These are phyloP conservation scores for Apiospora koreana DNA, from an alignment of 2,329 filamentous ascomycete species.

Conservation along the genomic window DNA sequence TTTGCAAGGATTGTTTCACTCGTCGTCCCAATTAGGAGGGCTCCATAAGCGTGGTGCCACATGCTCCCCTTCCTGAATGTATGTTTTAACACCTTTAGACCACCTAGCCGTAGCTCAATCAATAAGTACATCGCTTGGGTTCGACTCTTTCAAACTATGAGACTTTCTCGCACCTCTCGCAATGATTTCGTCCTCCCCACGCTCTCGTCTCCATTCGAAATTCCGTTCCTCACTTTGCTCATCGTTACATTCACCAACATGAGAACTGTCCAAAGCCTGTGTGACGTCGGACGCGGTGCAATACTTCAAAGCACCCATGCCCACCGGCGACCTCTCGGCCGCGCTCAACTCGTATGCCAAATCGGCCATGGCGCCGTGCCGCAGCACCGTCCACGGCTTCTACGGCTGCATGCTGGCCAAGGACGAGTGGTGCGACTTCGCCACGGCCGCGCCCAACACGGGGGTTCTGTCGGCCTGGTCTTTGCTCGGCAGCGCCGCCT, in stretches of 20 bases:
- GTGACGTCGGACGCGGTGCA: conserved; percentile 6
- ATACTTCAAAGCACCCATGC: conserved; percentile 15
- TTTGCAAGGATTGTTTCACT: no score
- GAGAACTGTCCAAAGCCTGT: background rate
- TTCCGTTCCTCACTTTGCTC: background rate
- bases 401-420: background rate
- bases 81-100: no score
- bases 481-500: conserved; percentile 12
- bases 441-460: conserved; percentile 10
- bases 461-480: conserved; percentile 12
- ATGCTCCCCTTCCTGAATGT: no score
- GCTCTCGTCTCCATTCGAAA: no score
- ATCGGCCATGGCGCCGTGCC: background rate
- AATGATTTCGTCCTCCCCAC: no score
- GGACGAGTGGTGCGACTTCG: conserved; percentile 16
- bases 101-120: no score
- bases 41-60: no score
- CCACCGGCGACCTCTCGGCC: background rate
- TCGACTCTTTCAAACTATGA: background rate
- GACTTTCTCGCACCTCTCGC: background rate
- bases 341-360: background rate
- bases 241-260: background rate
- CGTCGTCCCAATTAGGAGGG: no score
- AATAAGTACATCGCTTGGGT: background rate
- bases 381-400: background rate